Percentiles rank a stretch among this genome's conserved stretches.
These are phyloP conservation scores for Polyporus tsugae DNA, from an alignment of 1,284 basidiomycete genomes.

Conservation along the genomic window DNA sequence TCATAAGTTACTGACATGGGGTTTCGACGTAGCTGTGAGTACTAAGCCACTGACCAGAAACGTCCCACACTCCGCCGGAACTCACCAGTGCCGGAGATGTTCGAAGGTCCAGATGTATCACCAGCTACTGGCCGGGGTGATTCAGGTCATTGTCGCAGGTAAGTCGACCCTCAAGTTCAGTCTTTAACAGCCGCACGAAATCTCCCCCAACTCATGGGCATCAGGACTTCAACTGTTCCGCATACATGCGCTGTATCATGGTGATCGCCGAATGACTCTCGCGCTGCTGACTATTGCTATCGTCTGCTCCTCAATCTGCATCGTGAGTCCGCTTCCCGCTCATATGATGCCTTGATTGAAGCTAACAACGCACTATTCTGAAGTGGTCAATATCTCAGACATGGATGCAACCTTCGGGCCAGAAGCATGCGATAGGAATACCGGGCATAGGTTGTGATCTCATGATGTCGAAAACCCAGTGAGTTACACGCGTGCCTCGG, in stretches of 20 bases:
- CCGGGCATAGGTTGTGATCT: slow-evolving; percentile 6
- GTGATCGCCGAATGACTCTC: neutral
- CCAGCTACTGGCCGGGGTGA: slow-evolving; percentile 13
- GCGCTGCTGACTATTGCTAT: neutral
- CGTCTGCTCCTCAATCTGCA: neutral
- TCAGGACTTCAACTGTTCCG: slow-evolving; percentile 12
- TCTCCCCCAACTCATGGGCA: too few relatives aligned
- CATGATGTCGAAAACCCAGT: slow-evolving; percentile 4
- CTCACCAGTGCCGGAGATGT: slow-evolving; percentile 1
- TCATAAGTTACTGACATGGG: neutral
- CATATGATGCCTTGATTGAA: neutral
- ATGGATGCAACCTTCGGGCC: neutral
- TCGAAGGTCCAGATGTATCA: slow-evolving; percentile 14
- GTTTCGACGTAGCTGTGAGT: slow-evolving; percentile 2
- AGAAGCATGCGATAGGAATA: neutral
- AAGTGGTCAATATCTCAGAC: slow-evolving; percentile 1
- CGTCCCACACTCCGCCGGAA: neutral
- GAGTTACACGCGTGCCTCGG: neutral
- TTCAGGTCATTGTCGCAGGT: slow-evolving; percentile 19
- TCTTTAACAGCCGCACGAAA: neutral
- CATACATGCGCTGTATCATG: slow-evolving; percentile 8
- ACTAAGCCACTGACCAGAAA: neutral
- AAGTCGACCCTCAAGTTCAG: neutral
- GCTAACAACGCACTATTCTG: too few relatives aligned
- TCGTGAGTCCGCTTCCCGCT: neutral